phyloP scores from a whole-genome alignment of 495 filamentous ascomycete species.

The Bacidia rubella region DNA sequence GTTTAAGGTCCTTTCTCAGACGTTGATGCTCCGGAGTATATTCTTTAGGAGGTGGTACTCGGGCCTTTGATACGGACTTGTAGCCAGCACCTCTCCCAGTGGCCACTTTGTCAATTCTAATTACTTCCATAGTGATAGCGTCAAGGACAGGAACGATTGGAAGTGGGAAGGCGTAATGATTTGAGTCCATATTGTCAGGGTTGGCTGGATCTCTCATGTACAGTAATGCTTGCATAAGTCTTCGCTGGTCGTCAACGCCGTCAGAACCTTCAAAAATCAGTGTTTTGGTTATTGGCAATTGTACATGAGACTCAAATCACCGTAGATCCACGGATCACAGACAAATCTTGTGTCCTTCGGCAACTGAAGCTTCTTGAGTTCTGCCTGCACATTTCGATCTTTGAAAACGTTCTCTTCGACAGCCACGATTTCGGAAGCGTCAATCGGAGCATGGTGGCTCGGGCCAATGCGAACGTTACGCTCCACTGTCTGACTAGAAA shows the following conservation, averaged over 20 bases:
- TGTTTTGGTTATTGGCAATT: too few relatives aligned
- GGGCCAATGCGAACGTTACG: slow-evolving; percentile 44
- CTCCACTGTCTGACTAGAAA: slow-evolving; percentile 39
- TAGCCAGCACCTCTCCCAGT: slow-evolving; percentile 19
- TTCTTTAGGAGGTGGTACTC: slow-evolving; percentile 48
- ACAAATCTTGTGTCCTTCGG: slow-evolving; percentile 48
- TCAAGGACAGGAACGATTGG: slow-evolving; percentile 67
- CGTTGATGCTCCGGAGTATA: slow-evolving; percentile 61
- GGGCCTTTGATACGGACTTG: slow-evolving; percentile 29
- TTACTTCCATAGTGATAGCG: slow-evolving; percentile 47
- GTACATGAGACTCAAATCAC: slow-evolving; percentile 28
- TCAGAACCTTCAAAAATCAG: slow-evolving; percentile 35
- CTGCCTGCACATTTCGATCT: slow-evolving; percentile 44
- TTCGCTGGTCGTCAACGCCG: slow-evolving; percentile 37
- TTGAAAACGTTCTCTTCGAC: slow-evolving; percentile 44
- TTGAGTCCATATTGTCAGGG: slow-evolving; percentile 44
- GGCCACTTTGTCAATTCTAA: slow-evolving; percentile 38
- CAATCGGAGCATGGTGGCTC: slow-evolving; percentile 41
- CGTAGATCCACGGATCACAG: slow-evolving; percentile 61
- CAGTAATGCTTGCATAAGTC: slow-evolving; percentile 53
- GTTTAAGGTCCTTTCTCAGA: slow-evolving; percentile 54
- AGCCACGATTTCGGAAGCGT: slow-evolving; percentile 45
- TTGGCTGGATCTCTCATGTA: slow-evolving; percentile 49
- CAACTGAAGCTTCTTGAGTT: slow-evolving; percentile 49
- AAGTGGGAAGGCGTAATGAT: slow-evolving; percentile 70